These are phyloP conservation scores for Populus nigra DNA, from an alignment of 345 rosid genomes.

Conservation along the genomic window DNA sequence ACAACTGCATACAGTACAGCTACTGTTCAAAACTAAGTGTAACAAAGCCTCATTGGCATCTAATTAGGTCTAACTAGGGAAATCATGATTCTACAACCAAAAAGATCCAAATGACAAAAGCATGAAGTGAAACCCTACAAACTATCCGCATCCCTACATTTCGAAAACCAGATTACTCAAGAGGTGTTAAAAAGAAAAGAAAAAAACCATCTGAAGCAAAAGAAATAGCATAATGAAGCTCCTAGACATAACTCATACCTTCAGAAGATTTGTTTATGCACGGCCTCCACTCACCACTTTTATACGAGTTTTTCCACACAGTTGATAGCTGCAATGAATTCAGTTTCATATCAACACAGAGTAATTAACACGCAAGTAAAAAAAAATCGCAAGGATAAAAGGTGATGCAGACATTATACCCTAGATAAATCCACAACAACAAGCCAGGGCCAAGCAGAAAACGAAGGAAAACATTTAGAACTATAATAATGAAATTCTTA, in stretches of 20 bases:
- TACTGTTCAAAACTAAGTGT: neutral
- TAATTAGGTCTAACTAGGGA: neutral
- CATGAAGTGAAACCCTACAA: neutral
- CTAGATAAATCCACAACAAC: neutral
- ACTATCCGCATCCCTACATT: neutral
- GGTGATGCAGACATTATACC: neutral
- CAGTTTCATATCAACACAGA: conserved; percentile 4
- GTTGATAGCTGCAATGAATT: conserved; percentile 58
- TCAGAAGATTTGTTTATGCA: conserved; percentile 61
- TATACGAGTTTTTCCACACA: conserved; percentile 84
- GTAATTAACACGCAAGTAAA: neutral
- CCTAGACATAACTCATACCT: conserved; percentile 44
- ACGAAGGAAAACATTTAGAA: neutral
- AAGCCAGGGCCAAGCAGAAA: neutral
- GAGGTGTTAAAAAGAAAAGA: neutral
- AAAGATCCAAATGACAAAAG: neutral
- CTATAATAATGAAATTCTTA: neutral
- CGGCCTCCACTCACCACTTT: conserved; percentile 77
- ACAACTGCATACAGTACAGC: neutral
- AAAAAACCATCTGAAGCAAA: neutral
- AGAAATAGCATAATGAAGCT: neutral
- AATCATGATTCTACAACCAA: neutral
- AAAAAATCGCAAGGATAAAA: conserved; percentile 2
- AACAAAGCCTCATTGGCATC: neutral
- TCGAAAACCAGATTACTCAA: neutral